These are phyloP conservation scores for Inga oerstediana DNA, from an alignment of 306 rosid genomes.

Conservation along the genomic window DNA sequence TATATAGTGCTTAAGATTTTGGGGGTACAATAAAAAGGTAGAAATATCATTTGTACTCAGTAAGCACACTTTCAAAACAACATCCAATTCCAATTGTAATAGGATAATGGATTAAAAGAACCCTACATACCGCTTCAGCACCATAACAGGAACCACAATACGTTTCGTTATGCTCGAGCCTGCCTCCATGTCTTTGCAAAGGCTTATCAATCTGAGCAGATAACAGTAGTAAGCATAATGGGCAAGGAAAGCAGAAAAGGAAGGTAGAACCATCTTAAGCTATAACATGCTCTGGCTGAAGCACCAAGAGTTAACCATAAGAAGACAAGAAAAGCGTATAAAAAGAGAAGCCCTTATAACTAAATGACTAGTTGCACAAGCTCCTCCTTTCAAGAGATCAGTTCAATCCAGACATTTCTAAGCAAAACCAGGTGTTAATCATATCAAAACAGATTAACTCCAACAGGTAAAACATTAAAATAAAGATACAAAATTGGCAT, in stretches of 20 bases:
- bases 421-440: background rate
- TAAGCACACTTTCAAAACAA: slow-evolving; percentile 11
- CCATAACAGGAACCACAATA: slow-evolving; percentile 98
- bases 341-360: background rate
- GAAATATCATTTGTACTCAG: background rate
- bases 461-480: background rate
- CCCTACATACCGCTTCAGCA: slow-evolving; percentile 75
- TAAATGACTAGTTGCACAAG: background rate
- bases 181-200: slow-evolving; percentile 93
- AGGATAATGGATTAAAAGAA: slow-evolving; percentile 13
- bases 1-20: background rate
- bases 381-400: slow-evolving; percentile 4
- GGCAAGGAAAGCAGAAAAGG: slow-evolving; percentile 16
- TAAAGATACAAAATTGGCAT: background rate
- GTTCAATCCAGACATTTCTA: background rate
- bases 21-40: background rate
- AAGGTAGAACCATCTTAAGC: background rate
- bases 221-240: slow-evolving; percentile 29
- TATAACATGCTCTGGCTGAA: background rate
- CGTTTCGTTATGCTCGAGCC: slow-evolving; percentile 98
- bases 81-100: slow-evolving; percentile 21
- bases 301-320: slow-evolving; percentile 1
- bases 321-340: slow-evolving; percentile 17
- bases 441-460: background rate
- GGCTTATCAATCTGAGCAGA: slow-evolving; percentile 86